Conservation (phyloP, 1,284 basidiomycete genomes). For the Agaricales sp. region DNA sequence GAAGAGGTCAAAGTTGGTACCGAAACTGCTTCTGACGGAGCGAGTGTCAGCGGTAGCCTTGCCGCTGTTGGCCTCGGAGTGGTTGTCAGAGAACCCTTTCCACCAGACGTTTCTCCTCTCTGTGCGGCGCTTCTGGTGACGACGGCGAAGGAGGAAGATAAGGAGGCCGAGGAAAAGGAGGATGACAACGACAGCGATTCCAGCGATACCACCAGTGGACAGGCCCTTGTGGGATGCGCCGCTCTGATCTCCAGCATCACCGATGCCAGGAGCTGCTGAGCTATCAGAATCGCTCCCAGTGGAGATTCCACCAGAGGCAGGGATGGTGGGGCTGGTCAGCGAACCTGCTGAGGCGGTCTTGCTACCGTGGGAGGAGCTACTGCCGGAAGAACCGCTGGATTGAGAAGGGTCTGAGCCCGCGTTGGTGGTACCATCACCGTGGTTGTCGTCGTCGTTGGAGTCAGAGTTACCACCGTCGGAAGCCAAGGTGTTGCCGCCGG, state of each 20-base stretch:
- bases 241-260: constrained; percentile 6
- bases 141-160: constrained; percentile 23
- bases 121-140: constrained; percentile 19
- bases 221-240: constrained; percentile 10
- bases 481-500: too few relatives aligned
- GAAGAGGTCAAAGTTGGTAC: constrained; percentile 29
- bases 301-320: constrained; percentile 1
- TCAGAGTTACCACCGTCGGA: too few relatives aligned
- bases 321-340: too few relatives aligned
- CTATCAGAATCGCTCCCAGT: not conserved
- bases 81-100: constrained; percentile 10
- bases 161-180: constrained; percentile 15
- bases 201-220: constrained; percentile 19
- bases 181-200: constrained; percentile 17
- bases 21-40: constrained; percentile 32
- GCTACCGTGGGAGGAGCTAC: not conserved
- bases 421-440: not conserved
- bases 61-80: constrained; percentile 5
- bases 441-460: too few relatives aligned
- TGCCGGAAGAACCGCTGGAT: constrained; percentile 4
- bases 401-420: constrained; percentile 6
- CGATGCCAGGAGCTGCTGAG: constrained; percentile 2
- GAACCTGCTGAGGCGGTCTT: too few relatives aligned
- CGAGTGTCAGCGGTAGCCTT: constrained; percentile 1
- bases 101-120: constrained; percentile 18